Conservation (phyloP, 768 basidiomycete species). For the Exsudoporus frostii region DNA sequence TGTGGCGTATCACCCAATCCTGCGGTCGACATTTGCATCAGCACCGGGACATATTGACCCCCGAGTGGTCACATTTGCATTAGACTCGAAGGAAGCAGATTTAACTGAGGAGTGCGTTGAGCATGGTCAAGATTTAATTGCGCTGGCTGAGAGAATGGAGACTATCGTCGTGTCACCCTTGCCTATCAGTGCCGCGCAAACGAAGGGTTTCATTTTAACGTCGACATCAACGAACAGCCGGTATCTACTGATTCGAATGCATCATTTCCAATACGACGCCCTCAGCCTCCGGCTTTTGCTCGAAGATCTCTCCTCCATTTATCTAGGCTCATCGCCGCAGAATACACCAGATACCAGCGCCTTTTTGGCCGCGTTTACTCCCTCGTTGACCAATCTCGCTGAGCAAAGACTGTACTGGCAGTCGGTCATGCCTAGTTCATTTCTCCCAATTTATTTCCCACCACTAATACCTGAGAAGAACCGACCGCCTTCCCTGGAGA, state of each 20-base stretch:
- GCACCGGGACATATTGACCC: conserved; percentile 13
- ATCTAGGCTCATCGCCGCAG: conserved; percentile 24
- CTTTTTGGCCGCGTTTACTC: conserved; percentile 29
- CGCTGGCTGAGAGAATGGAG: conserved; percentile 22
- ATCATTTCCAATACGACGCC: conserved; percentile 52
- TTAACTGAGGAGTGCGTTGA: conserved; percentile 8
- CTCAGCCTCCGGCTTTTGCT: conserved; percentile 42
- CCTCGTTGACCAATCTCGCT: conserved; percentile 16
- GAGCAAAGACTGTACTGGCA: conserved; percentile 37
- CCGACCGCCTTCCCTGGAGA: neutral
- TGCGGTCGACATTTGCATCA: conserved; percentile 42
- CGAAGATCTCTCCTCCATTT: conserved; percentile 38
- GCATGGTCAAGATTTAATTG: conserved; percentile 5
- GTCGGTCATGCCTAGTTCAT: conserved; percentile 28
- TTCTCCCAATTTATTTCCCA: conserved; percentile 29
- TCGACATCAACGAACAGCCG: conserved; percentile 1
- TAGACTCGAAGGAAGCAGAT: neutral
- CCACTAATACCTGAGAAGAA: neutral
- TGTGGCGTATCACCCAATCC: conserved; percentile 35
- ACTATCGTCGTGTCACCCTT: conserved; percentile 21
- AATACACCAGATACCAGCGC: conserved; percentile 24
- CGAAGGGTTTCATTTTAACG: conserved; percentile 20
- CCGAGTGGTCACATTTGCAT: conserved; percentile 26
- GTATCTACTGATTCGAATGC: conserved; percentile 36
- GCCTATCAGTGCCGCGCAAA: conserved; percentile 17